phyloP scores from a whole-genome alignment of 164 flowering plant species.

The Nymphaea thermarum region DNA sequence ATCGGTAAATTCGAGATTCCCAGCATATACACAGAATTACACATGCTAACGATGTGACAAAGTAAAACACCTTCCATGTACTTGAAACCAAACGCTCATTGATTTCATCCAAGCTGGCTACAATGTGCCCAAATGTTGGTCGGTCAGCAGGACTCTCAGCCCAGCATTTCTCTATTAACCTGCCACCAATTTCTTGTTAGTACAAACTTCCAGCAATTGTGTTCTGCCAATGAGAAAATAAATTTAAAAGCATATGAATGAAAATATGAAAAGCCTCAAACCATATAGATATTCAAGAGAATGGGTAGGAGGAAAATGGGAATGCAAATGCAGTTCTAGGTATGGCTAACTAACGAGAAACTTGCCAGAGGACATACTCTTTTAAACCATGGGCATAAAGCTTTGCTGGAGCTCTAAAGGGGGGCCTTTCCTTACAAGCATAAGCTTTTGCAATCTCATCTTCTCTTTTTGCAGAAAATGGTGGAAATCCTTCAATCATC shows the following conservation, averaged over 20 bases:
- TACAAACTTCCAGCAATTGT: neutral
- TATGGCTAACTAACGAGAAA: neutral
- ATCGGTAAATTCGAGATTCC: neutral
- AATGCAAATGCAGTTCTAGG: neutral
- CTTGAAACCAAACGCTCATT: conserved; percentile 26
- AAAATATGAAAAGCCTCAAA: neutral
- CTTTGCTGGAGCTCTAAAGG: conserved; percentile 68
- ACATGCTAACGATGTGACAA: neutral
- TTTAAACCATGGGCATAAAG: conserved; percentile 70
- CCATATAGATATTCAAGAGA: no score
- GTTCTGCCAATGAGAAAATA: no score
- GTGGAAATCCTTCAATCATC: conserved; percentile 96
- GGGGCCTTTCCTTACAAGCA: conserved; percentile 64
- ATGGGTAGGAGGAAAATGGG: neutral
- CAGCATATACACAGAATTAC: neutral
- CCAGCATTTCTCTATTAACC: conserved; percentile 96
- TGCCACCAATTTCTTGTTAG: conserved; percentile 10
- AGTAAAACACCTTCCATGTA: conserved; percentile 60
- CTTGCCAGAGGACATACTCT: conserved; percentile 35
- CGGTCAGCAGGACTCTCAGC: conserved; percentile 55
- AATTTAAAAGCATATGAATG: no score
- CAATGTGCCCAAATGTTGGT: conserved; percentile 74
- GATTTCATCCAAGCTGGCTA: conserved; percentile 49
- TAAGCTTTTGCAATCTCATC: conserved; percentile 57
- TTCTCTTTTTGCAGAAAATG: conserved; percentile 51